These are phyloP conservation scores for Arabidopsis lyrata DNA, from an alignment of 441 rosid species.

Conservation along the genomic window DNA sequence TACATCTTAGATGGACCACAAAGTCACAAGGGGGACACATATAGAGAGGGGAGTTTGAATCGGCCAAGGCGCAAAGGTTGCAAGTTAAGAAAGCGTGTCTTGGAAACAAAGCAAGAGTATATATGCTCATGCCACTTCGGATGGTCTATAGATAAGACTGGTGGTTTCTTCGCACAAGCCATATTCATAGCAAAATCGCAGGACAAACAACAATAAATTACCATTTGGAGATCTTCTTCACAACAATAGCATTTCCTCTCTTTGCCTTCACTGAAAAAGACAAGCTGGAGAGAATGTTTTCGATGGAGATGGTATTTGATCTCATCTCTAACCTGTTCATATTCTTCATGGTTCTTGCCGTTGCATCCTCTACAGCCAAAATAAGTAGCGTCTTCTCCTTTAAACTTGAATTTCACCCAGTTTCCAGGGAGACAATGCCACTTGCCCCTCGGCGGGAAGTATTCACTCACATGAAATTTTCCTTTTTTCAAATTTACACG, in stretches of 20 bases:
- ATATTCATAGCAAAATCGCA: not conserved
- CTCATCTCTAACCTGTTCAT: not conserved
- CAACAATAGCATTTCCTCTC: not conserved
- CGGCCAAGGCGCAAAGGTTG: not conserved
- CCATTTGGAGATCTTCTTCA: not conserved
- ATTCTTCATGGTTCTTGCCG: not conserved
- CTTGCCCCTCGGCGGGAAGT: not conserved
- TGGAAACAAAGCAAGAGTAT: constrained; percentile 1
- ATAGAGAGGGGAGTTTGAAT: not conserved
- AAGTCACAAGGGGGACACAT: not conserved
- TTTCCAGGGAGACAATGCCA: not conserved
- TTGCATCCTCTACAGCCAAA: not conserved
- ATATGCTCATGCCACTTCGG: constrained; percentile 11
- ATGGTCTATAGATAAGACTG: not conserved
- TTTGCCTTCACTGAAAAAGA: not conserved
- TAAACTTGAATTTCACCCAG: not conserved
- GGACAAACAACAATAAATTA: not conserved
- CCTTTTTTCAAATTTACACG: no score
- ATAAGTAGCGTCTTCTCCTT: not conserved
- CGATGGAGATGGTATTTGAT: not conserved
- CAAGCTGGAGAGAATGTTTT: not conserved
- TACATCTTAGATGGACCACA: not conserved
- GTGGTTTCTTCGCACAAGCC: not conserved
- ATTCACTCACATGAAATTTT: not conserved
- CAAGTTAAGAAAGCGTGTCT: not conserved